phyloP scores from a whole-genome alignment of 2,329 filamentous ascomycete species.

The Aureobasidium namibiae region DNA sequence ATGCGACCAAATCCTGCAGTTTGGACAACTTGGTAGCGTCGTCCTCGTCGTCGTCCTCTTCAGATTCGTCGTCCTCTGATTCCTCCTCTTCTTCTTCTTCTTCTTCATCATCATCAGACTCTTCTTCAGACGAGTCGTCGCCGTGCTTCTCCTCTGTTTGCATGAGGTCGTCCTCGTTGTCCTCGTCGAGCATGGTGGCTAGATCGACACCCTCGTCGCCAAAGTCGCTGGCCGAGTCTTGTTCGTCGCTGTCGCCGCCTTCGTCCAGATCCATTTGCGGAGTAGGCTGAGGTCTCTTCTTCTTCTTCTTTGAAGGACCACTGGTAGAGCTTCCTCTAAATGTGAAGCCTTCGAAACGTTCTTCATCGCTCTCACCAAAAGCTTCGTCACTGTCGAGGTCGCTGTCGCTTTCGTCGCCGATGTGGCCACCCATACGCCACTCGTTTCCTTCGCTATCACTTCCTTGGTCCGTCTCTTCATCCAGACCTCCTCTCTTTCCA shows the following conservation, averaged over 20 bases:
- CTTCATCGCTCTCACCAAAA: slow-evolving; percentile 81
- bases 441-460: slow-evolving; percentile 81
- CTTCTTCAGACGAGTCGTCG: slow-evolving; percentile 19
- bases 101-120: slow-evolving; percentile 24
- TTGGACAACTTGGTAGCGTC: slow-evolving; percentile 50
- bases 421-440: slow-evolving; percentile 65
- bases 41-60: slow-evolving; percentile 39
- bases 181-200: slow-evolving; percentile 50
- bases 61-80: slow-evolving; percentile 46
- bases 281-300: slow-evolving; percentile 29
- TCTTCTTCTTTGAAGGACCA: slow-evolving; percentile 44
- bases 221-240: slow-evolving; percentile 48
- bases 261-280: slow-evolving; percentile 43
- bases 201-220: slow-evolving; percentile 57
- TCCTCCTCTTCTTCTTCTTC: slow-evolving; percentile 28
- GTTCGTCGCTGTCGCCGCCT: slow-evolving; percentile 34
- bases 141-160: slow-evolving; percentile 34
- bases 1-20: slow-evolving; percentile 61
- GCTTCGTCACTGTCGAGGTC: slow-evolving; percentile 71
- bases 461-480: slow-evolving; percentile 57
- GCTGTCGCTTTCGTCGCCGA: slow-evolving; percentile 58
- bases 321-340: slow-evolving; percentile 54
- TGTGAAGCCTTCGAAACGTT: slow-evolving; percentile 69
- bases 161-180: slow-evolving; percentile 36
- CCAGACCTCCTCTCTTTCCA: slow-evolving; percentile 12